A percentile compares a stretch with the other conserved stretches of the same genome.
Conservation (phyloP, 768 basidiomycete genomes). For the Amyloporia xantha region DNA sequence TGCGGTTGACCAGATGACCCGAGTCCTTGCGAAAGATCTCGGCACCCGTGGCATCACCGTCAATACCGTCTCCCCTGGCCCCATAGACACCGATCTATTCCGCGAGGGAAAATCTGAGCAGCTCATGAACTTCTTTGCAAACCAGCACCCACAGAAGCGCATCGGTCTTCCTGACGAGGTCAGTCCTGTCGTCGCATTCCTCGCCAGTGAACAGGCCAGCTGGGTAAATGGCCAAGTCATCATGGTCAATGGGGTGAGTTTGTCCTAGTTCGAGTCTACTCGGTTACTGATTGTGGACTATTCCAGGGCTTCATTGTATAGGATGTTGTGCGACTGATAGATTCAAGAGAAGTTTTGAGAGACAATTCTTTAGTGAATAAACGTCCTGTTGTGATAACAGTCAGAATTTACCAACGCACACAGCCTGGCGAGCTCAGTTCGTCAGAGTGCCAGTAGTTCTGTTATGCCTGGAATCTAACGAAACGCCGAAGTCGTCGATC, state of each 20-base stretch:
- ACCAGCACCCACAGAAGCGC: slow-evolving; percentile 39
- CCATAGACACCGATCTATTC: slow-evolving; percentile 50
- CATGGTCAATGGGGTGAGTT: slow-evolving; percentile 49
- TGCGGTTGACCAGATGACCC: slow-evolving; percentile 51
- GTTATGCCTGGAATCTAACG: no score
- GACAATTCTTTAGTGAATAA: no score
- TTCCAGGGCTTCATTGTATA: slow-evolving; percentile 1
- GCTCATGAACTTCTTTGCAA: slow-evolving; percentile 39
- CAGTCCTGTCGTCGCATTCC: slow-evolving; percentile 44
- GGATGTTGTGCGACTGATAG: no score
- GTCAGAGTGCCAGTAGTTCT: no score
- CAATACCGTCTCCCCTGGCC: slow-evolving; percentile 51
- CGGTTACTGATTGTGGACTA: not conserved
- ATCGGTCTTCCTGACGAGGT: slow-evolving; percentile 48
- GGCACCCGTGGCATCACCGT: slow-evolving; percentile 47
- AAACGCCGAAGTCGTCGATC: no score
- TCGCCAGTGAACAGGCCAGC: slow-evolving; percentile 43
- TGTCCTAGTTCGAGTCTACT: not conserved
- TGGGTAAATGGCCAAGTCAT: slow-evolving; percentile 57
- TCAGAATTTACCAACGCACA: no score
- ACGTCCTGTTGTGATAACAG: no score
- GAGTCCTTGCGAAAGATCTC: slow-evolving; percentile 55
- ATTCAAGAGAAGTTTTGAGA: no score
- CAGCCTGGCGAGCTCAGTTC: no score
- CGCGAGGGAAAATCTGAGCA: slow-evolving; percentile 44